Evolutionary conservation across 352 stramenopile species (phyloP), one percentile per base, ranked within the genome.

Genomic region (Pythium phragmitis): DNA sequence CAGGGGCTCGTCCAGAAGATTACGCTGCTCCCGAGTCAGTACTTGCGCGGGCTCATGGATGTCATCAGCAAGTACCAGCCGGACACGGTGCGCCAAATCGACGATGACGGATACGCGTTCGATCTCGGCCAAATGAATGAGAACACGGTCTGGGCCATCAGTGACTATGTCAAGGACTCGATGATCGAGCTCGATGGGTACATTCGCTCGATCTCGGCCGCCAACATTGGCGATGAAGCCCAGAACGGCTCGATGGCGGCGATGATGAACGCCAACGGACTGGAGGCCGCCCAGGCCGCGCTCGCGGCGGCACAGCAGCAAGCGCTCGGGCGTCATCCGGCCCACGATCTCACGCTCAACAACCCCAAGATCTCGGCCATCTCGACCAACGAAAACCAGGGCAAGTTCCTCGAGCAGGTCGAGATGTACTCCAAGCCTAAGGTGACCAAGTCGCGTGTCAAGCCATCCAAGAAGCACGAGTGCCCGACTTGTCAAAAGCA

Each of bases 371-470:
- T 92, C 63, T 81, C 79, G 34, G 69, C 74, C 42, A 86, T 92
- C 50, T 84, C 77, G 21, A 75, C 51, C 12, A 92, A 90, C 59
- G 79, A 92, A 67, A 92, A 84, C 58, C 85, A 94, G 59, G 76
- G 82, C 72, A 91, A 91, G 73, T 94, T 94, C 61, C 69, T 94
- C 63, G 85, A 94, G 68, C 85, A 94, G 62, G 85, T 94, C 19
- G 83, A 94, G 59, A 89, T 94, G 81, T 94, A 94, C 67, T 94
- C 85, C 21, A 92, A 92, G 65, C 83, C 83, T 8, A 94, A 94
- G 70, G 77, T 88, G 57, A 91, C 80, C 69, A 94, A 94, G 72
- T 92, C 85, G 37, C 85, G 85, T 30, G 80, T 89, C n/a, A 91
- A 94, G 64, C 85, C 85, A 34, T 92, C 82, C 26, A 91, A 92